phyloP scores from a whole-genome alignment of 306 rosid species.

The Styphnolobium japonicum region DNA sequence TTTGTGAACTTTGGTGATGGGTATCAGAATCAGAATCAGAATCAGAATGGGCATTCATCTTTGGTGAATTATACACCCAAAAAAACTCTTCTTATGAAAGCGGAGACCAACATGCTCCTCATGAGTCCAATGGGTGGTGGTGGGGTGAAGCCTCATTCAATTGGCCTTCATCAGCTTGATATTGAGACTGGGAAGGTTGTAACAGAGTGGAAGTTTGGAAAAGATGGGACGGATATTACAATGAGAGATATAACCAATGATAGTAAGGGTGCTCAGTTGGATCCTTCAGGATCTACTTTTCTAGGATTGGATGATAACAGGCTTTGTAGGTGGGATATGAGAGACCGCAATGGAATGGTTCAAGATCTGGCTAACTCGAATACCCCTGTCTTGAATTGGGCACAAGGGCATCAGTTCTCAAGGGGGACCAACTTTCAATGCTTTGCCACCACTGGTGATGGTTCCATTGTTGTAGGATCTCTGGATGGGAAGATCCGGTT shows the following conservation, averaged over 20 bases:
- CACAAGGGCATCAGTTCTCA: conserved; percentile 92
- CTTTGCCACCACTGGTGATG: conserved; percentile 97
- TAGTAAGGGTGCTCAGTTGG: conserved; percentile 87
- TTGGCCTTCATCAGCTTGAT: conserved; percentile 87
- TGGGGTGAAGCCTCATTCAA: conserved; percentile 67
- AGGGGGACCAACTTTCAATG: conserved; percentile 95
- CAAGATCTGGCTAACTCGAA: conserved; percentile 67
- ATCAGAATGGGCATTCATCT: conserved; percentile 24
- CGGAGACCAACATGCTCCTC: conserved; percentile 94
- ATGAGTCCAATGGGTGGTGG: conserved; percentile 95
- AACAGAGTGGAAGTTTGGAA: conserved; percentile 86
- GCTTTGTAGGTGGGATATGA: conserved; percentile 99
- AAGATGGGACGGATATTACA: conserved; percentile 89
- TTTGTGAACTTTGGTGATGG: conserved; percentile 71
- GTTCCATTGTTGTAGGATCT: conserved; percentile 93
- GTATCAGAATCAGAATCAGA: conserved; percentile 25
- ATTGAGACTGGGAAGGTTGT: conserved; percentile 91
- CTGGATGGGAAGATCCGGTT: conserved; percentile 91
- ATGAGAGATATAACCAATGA: conserved; percentile 95
- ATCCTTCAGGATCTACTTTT: conserved; percentile 91
- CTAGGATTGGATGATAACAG: conserved; percentile 95
- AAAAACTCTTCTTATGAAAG: conserved; percentile 88
- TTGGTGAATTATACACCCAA: conserved; percentile 60
- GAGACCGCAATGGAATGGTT: conserved; percentile 88
- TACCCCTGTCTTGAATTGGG: conserved; percentile 88